Percentiles rank a stretch among this genome's conserved stretches.
Evolutionary conservation across 2,329 filamentous ascomycete species (phyloP).

Genomic region (Chaetomium olivaceum): DNA sequence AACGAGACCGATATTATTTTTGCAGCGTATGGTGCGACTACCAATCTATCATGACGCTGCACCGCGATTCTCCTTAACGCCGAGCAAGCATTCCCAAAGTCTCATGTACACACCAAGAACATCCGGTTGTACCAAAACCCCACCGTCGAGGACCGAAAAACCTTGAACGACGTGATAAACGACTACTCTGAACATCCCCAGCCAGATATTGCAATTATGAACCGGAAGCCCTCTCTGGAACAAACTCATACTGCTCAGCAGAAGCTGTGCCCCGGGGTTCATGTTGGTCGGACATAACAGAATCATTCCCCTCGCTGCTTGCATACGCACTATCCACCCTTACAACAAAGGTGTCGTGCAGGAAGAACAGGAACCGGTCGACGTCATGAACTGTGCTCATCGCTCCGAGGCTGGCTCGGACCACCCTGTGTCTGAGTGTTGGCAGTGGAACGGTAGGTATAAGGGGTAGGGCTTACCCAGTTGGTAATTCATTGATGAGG

Average conservation of each 20-base stretch:
- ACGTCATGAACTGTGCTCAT: conserved; percentile 61
- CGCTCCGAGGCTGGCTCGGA: conserved; percentile 61
- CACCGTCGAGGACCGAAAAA: background rate
- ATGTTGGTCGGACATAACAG: background rate
- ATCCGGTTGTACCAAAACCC: background rate
- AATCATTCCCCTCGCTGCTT: conserved; percentile 2
- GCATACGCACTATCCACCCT: conserved; percentile 11
- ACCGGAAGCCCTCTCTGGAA: background rate
- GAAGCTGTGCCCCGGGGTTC: background rate
- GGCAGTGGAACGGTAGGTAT: conserved; percentile 1
- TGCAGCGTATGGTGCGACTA: background rate
- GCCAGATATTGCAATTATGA: background rate
- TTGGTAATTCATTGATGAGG: conserved; percentile 55
- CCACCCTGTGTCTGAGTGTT: conserved; percentile 46
- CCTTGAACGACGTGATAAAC: background rate
- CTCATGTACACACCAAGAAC: background rate
- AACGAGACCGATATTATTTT: background rate
- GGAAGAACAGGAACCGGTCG: conserved; percentile 49
- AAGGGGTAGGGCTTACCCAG: conserved; percentile 44
- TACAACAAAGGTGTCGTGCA: conserved; percentile 43
- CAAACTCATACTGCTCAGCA: background rate
- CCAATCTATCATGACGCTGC: background rate
- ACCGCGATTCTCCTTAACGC: background rate
- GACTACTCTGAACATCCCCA: background rate
- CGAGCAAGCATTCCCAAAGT: background rate